Percentiles rank a stretch among this genome's conserved stretches.
These are phyloP conservation scores for Solanum sejunctum DNA, from an alignment of 257 asterid species.

Conservation along the genomic window DNA sequence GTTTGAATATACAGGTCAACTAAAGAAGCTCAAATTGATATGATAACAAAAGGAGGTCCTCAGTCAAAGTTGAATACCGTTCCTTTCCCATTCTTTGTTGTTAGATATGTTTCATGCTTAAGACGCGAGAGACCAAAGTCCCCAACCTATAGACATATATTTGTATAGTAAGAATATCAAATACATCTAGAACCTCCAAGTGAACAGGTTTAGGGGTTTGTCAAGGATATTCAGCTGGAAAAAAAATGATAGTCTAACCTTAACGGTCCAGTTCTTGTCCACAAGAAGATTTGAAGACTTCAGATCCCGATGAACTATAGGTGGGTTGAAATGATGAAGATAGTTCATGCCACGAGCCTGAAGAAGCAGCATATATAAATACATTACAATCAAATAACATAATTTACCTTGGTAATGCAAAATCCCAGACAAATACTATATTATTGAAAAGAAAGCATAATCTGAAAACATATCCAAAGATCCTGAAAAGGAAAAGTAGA, in stretches of 20 bases:
- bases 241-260: slow-evolving; percentile 34
- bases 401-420: not conserved
- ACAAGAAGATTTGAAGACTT: slow-evolving; percentile 98
- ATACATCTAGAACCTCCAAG: not conserved
- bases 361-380: not conserved
- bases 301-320: slow-evolving; percentile 89
- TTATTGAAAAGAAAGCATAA: not conserved
- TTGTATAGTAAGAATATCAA: not conserved
- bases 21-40: not conserved
- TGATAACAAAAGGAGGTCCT: not conserved
- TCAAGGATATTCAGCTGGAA: not conserved
- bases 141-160: slow-evolving; percentile 52
- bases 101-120: slow-evolving; percentile 73
- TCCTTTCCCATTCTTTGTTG: slow-evolving; percentile 87
- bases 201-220: not conserved
- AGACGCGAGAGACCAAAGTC: slow-evolving; percentile 96
- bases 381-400: not conserved
- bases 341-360: slow-evolving; percentile 97
- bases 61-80: slow-evolving; percentile 43
- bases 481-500: not conserved
- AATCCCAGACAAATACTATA: not conserved
- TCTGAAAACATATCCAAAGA: not conserved
- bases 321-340: slow-evolving; percentile 84
- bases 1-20: not conserved
- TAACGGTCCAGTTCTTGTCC: slow-evolving; percentile 94